Base-by-base conservation (phyloP, 441 rosid species). In the Brassica balearica region DNA sequence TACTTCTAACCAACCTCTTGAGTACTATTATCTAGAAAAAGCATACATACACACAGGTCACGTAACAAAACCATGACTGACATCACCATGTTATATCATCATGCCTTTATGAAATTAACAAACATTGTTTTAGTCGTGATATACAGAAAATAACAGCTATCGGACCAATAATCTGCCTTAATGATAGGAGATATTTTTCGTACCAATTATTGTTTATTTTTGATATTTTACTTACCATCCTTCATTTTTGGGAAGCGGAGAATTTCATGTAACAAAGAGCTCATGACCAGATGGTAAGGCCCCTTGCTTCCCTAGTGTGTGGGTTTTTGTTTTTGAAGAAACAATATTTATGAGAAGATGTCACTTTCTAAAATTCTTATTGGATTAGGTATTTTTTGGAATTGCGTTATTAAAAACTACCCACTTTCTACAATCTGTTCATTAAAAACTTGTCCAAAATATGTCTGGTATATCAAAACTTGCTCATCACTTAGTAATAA, bases 31-130 rank as follows among this genome's bases (percentile, higher is more conserved):
- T 75, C 38, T 41, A 20, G 25, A 41, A 55, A 6, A 41, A 25
- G 10, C 43, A 58, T 56, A 41, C 79, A 76, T 61, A 9, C 69
- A 48, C 63, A 76, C 41, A 67, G 9, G 79, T 43, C 38, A 76
- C 19, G 25, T 76, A 61, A 69, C 79, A 69, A 76, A 64, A 46
- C 55, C 63, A 32, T 51, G 29, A 34, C 15, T 12, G 56, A 69
- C 75, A 36, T 70, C 65, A 63, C 75, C 59, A 32, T 23, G 19
- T 22, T 32, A 14, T 51, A 48, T 51, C 25, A 51, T 32, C 63
- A 32, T 14, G 41, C 36, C 62, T 60, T 68, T 61, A 32, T 69
- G 11, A 12, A 48, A 61, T 32, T 68, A 68, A 15, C 71, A 32
- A 69, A 36, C 69, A 69, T 14, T 48, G n/a, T 61, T 36, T 9